Conservation (phyloP, 805 yeast species). For the Pichia cabralensis region DNA sequence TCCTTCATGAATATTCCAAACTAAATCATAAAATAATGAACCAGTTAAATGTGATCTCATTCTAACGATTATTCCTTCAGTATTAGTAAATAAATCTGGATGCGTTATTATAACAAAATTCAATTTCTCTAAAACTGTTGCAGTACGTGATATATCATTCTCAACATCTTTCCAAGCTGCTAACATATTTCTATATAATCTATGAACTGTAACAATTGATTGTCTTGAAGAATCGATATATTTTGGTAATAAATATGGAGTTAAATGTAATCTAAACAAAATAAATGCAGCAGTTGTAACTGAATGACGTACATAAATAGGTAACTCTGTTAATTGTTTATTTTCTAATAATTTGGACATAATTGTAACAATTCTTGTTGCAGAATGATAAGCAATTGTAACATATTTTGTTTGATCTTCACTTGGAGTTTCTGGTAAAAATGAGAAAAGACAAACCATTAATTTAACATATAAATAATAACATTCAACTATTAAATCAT, state of each 20-base stretch:
- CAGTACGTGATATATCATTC: slow-evolving; percentile 85
- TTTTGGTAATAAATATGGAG: slow-evolving; percentile 62
- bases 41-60: slow-evolving; percentile 92
- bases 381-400: slow-evolving; percentile 66
- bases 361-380: slow-evolving; percentile 74
- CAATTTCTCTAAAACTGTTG: slow-evolving; percentile 80
- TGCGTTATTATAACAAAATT: slow-evolving; percentile 80
- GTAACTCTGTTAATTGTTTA: slow-evolving; percentile 69
- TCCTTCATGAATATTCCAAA: slow-evolving; percentile 93
- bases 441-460: slow-evolving; percentile 82
- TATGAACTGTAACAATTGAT: slow-evolving; percentile 85
- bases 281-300: slow-evolving; percentile 71
- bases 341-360: slow-evolving; percentile 61
- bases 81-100: slow-evolving; percentile 60
- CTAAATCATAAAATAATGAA: slow-evolving; percentile 81
- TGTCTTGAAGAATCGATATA: slow-evolving; percentile 85
- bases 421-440: slow-evolving; percentile 79
- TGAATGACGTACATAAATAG: slow-evolving; percentile 81
- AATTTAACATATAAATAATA: slow-evolving; percentile 69
- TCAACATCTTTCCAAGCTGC: slow-evolving; percentile 88
- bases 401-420: slow-evolving; percentile 83
- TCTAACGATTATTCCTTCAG: slow-evolving; percentile 65
- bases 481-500: slow-evolving; percentile 62
- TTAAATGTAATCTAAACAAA: slow-evolving; percentile 70
- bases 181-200: slow-evolving; percentile 76